These are phyloP conservation scores for Populus alba DNA, from an alignment of 345 rosid genomes.

Conservation along the genomic window DNA sequence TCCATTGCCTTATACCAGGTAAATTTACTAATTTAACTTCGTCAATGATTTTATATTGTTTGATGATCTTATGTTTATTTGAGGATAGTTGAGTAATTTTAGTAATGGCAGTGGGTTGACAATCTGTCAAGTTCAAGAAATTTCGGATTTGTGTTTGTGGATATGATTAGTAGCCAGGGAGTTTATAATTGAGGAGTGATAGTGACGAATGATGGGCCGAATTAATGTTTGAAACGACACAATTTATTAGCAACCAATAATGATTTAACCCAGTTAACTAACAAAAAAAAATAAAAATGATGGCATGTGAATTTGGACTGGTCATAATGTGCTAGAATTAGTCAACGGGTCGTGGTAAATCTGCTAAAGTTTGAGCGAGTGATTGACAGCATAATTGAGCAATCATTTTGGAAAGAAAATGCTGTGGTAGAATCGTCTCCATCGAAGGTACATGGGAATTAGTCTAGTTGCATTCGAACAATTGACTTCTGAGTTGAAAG, in stretches of 20 bases:
- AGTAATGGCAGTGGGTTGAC: not conserved
- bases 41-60: not conserved
- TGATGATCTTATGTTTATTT: not conserved
- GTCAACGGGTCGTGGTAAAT: too few species aligned
- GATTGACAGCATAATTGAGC: too few species aligned
- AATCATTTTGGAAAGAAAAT: too few species aligned
- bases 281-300: too few species aligned
- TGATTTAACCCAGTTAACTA: not conserved
- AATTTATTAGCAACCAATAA: not conserved
- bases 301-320: too few species aligned
- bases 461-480: too few species aligned
- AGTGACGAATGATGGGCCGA: not conserved
- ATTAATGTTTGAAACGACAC: not conserved
- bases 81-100: not conserved
- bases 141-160: not conserved
- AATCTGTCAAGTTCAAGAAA: not conserved
- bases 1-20: constrained; percentile 90
- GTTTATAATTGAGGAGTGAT: constrained; percentile 14
- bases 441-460: too few species aligned
- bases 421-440: too few species aligned
- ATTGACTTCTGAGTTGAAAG: too few species aligned
- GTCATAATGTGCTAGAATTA: too few species aligned
- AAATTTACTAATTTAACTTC: constrained; percentile 2
- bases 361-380: too few species aligned
- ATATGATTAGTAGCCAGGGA: not conserved